Percentiles rank a stretch among this genome's conserved stretches.
Conservation (phyloP, 345 rosid species). For the Gynandropsis gynandra region DNA sequence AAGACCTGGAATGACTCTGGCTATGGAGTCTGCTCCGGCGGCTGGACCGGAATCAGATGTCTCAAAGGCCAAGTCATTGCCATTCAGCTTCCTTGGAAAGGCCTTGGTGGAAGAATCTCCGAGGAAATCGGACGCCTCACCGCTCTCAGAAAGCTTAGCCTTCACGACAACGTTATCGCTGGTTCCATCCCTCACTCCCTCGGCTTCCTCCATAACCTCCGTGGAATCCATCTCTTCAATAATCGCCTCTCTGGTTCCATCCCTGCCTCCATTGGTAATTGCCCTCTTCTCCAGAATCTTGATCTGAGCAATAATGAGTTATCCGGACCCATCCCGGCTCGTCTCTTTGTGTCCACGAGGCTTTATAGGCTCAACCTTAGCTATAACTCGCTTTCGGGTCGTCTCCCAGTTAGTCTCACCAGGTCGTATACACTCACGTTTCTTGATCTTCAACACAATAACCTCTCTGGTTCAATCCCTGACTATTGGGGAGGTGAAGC, state of each 20-base stretch:
- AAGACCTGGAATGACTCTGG: conserved; percentile 70
- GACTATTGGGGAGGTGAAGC: conserved; percentile 36
- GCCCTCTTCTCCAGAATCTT: conserved; percentile 56
- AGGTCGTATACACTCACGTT: conserved; percentile 46
- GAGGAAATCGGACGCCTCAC: conserved; percentile 82
- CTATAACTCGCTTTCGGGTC: conserved; percentile 54
- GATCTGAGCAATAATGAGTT: conserved; percentile 68
- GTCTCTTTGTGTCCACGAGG: conserved; percentile 61
- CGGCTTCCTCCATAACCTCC: conserved; percentile 62
- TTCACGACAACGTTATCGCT: conserved; percentile 63
- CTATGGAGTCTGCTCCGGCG: conserved; percentile 61
- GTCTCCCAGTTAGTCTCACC: conserved; percentile 45
- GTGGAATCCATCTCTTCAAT: conserved; percentile 87
- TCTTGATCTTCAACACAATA: conserved; percentile 66
- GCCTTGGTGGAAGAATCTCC: conserved; percentile 70
- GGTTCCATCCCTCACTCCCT: conserved; percentile 75
- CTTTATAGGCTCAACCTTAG: conserved; percentile 62
- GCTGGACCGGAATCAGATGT: conserved; percentile 91
- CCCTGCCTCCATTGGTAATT: conserved; percentile 69
- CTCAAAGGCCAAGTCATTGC: conserved; percentile 72
- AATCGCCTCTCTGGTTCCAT: conserved; percentile 74
- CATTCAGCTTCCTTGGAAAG: conserved; percentile 88
- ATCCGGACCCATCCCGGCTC: conserved; percentile 51
- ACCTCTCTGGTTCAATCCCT: conserved; percentile 69
- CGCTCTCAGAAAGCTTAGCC: conserved; percentile 59